Evolutionary conservation across 768 basidiomycete species (phyloP).

Genomic region (Boletus rubescentipes): DNA sequence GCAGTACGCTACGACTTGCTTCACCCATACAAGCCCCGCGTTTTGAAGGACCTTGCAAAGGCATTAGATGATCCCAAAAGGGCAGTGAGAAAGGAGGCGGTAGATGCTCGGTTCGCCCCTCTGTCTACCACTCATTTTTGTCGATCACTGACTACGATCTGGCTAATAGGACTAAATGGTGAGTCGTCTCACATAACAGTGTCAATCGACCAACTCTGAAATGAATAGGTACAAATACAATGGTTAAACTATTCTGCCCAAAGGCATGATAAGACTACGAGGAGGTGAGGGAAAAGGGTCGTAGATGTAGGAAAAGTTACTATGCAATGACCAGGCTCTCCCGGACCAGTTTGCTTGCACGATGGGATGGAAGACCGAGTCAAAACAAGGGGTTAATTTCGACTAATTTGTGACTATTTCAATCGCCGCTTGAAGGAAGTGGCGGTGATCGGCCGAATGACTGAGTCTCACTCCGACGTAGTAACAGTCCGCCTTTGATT

Average conservation of each 20-base stretch:
- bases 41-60: slow-evolving; percentile 72
- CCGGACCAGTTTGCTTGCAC: neutral
- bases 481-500: neutral
- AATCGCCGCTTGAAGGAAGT: slow-evolving; percentile 21
- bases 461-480: neutral
- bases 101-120: slow-evolving; percentile 61
- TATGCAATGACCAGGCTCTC: neutral
- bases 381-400: neutral
- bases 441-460: slow-evolving; percentile 6
- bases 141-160: slow-evolving; percentile 1
- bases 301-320: neutral
- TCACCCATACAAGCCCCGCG: slow-evolving; percentile 72
- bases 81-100: slow-evolving; percentile 82
- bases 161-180: slow-evolving; percentile 31
- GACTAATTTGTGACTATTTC: slow-evolving; percentile 1
- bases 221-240: slow-evolving; percentile 29
- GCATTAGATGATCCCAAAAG: slow-evolving; percentile 89
- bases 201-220: neutral
- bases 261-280: neutral
- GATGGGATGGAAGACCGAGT: too few relatives aligned
- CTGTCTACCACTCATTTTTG: neutral
- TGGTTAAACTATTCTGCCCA: slow-evolving; percentile 8
- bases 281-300: neutral
- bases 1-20: slow-evolving; percentile 80
- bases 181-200: neutral